Base-by-base conservation (phyloP, 75 land plant genomes). In the Cunninghamia lanceolata region DNA sequence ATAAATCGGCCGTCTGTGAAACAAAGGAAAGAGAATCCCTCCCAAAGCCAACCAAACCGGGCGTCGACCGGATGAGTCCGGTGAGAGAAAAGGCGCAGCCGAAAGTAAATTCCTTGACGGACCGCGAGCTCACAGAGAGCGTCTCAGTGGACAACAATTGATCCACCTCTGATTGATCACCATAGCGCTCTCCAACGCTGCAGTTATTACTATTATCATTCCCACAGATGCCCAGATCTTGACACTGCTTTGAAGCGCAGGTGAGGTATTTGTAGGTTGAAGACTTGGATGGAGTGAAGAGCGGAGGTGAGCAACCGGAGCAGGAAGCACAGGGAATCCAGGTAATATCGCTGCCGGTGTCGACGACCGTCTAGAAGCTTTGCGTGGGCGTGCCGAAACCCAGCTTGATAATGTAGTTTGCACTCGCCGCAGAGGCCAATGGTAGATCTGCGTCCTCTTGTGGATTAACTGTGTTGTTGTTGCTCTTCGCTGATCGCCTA, bases 31-130 rank as follows among this genome's bases (percentile, higher is more conserved):
- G 82, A 15, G 92, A 90, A 38, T 93, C 95, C 19, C 93, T 90
- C 84, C 92, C 95, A 75, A 92, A 86, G 52, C 93, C 95, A 75
- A 92, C 35, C 21, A 94, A 88, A 7, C 95, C 95, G 84, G 92
- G 92, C 11, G 92, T 70, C 25, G 92, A 92, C 77, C 13, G 81
- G 25, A 63, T 63, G 21, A 17, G 19, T 15, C 95, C 93, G 0
- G 0, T 63, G 2, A 25, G n/a, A 25, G 21, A 15, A 15, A 0
- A 15, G 7, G 79, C 88, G 82, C 92, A 89, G 0, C 92, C 92
- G 39, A 91, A 89, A 25, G 66, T 78, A 85, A 92, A 30, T 9
- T 75, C 32, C 16, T 83, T 80, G 2, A 45, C 30, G n/a, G 2
- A 14, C 10, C 32, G 45, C 4, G 86, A 32, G 76, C 45, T 45